Evolutionary conservation across 257 asterid species (phyloP).

Genomic region (Apocynum venetum): DNA sequence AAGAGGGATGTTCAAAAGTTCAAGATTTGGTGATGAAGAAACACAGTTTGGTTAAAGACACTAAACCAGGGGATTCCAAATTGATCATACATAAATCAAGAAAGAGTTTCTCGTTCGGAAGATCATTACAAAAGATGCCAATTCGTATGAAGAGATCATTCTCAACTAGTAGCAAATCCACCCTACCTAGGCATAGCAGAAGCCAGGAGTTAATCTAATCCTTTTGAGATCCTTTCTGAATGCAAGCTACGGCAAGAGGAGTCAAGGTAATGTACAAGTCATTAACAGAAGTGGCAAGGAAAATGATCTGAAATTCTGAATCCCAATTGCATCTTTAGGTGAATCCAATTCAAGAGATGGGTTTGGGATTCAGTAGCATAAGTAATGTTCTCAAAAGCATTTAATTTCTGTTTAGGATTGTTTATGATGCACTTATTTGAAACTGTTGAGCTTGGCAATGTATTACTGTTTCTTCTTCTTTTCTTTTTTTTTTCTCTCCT

Average conservation of each 20-base stretch:
- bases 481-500: background rate
- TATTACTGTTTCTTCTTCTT: too few species aligned
- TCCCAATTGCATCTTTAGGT: background rate
- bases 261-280: background rate
- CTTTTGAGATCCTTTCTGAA: conserved; percentile 7
- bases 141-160: conserved; percentile 56
- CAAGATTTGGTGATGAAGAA: conserved; percentile 14
- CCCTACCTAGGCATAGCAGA: conserved; percentile 35
- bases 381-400: background rate
- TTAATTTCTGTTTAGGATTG: background rate
- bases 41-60: conserved; percentile 9
- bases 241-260: background rate
- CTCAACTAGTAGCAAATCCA: conserved; percentile 44
- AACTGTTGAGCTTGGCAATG: background rate
- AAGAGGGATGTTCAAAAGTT: conserved; percentile 34
- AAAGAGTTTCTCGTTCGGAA: conserved; percentile 45
- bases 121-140: conserved; percentile 42
- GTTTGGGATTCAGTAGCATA: background rate
- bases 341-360: background rate
- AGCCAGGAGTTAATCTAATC: conserved; percentile 26
- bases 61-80: conserved; percentile 17
- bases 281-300: background rate
- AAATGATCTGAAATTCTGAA: background rate
- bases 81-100: conserved; percentile 33
- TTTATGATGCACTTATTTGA: background rate